Evolutionary conservation across 2,329 filamentous ascomycete species (phyloP).

Genomic region (Hansfordia pulvinata): DNA sequence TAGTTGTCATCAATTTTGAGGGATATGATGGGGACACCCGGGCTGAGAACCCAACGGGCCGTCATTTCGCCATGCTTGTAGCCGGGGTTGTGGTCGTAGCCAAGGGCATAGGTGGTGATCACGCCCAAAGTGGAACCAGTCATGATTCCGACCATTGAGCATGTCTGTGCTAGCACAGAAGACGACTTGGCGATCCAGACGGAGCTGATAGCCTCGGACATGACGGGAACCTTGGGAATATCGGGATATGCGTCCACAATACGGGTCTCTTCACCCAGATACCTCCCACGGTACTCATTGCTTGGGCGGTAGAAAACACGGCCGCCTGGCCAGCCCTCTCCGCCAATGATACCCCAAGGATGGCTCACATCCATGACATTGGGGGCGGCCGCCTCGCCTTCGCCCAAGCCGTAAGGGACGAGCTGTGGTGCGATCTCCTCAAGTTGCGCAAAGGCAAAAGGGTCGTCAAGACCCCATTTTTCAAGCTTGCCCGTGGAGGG

Average conservation of each 20-base stretch:
- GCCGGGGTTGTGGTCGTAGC: conserved; percentile 43
- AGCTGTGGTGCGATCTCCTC: conserved; percentile 63
- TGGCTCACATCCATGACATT: conserved; percentile 90
- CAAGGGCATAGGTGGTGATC: conserved; percentile 69
- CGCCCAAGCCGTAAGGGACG: conserved; percentile 62
- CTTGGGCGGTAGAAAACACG: conserved; percentile 63
- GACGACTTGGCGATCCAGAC: conserved; percentile 85
- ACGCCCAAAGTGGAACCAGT: conserved; percentile 74
- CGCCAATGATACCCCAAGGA: conserved; percentile 68
- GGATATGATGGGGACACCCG: conserved; percentile 80
- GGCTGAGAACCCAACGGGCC: conserved; percentile 79
- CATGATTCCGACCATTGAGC: conserved; percentile 69
- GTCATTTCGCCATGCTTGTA: conserved; percentile 66
- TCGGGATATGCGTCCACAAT: conserved; percentile 52
- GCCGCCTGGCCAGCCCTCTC: conserved; percentile 77
- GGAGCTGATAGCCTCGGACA: conserved; percentile 58
- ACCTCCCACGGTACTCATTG: conserved; percentile 64
- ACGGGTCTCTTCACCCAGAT: conserved; percentile 49
- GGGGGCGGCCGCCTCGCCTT: conserved; percentile 64
- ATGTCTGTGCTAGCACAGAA: conserved; percentile 55
- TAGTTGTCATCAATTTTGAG: conserved; percentile 77
- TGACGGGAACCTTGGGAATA: conserved; percentile 61
- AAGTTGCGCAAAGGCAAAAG: conserved; percentile 62
- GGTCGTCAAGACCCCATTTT: conserved; percentile 69
- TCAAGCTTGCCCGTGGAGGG: conserved; percentile 64